Conservation (phyloP, 306 rosid genomes). For the Cicer chorassanicum region DNA sequence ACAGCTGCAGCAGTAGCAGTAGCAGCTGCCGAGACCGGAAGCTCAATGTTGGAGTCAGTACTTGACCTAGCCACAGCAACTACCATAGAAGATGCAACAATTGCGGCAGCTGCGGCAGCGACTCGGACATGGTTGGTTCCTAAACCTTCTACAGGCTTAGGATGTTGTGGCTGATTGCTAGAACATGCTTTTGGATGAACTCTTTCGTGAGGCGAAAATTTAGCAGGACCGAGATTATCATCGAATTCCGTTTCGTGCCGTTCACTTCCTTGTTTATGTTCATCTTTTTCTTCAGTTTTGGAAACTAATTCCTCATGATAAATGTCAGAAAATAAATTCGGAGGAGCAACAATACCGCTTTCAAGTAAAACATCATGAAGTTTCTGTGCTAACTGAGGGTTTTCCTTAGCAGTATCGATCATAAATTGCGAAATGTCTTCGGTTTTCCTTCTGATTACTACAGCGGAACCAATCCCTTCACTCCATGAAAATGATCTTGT, state of each 20-base stretch:
- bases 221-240: conserved; percentile 50
- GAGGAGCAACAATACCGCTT: conserved; percentile 96
- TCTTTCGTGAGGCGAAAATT: conserved; percentile 61
- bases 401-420: conserved; percentile 97
- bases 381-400: conserved; percentile 89
- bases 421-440: conserved; percentile 92
- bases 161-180: conserved; percentile 59
- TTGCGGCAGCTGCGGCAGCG: conserved; percentile 93
- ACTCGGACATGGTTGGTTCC: conserved; percentile 53
- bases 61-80: conserved; percentile 79
- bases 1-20: conserved; percentile 97
- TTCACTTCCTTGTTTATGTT: conserved; percentile 49
- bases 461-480: conserved; percentile 91
- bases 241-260: conserved; percentile 49
- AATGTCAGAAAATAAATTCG: conserved; percentile 78
- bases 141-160: conserved; percentile 66
- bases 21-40: conserved; percentile 95
- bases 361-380: conserved; percentile 91
- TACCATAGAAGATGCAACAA: conserved; percentile 94
- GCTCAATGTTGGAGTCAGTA: conserved; percentile 66
- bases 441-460: conserved; percentile 72
- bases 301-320: conserved; percentile 66
- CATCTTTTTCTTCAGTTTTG: conserved; percentile 55
- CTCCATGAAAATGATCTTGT: conserved; percentile 97
- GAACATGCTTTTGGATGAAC: conserved; percentile 60